Evolutionary conservation across 495 filamentous ascomycete genomes (phyloP), one percentile per base, ranked within the genome.

Genomic region (Penicillium canescens): DNA sequence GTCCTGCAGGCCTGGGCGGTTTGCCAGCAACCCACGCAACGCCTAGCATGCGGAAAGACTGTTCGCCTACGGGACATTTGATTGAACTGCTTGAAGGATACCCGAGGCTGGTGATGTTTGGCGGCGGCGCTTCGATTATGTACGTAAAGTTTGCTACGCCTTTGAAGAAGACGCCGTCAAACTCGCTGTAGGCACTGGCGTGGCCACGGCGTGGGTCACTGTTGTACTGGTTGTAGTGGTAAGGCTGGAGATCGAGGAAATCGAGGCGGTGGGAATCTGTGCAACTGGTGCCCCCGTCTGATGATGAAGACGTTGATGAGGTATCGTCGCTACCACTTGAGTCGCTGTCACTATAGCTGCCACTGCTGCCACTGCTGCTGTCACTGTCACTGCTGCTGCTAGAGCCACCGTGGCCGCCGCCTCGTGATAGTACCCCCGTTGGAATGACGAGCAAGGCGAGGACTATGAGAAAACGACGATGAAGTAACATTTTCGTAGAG

Each of bases 101-200:
- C 6, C 9, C 24, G 9, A 28, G 24, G 4, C 13, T 7, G 10
- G 12, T 5, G n/a, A 31, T 50, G 5, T 4, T 39, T 5, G 46
- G 46, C 6, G 31, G 6, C 8, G 31, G 6, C 8, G 36, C 12
- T 23, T 7, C 12, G 37, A 50, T 41, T 12, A 24, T 50, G 37
- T 50, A 50, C 13, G 12, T 50, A 35, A 31, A 33, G 10, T 1
- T 39, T 6, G 46, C 35, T 14, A 26, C 23, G 35, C 46, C 46
- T 33, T 50, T 50, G 46, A 50, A 50, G 21, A 40, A 50, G 24
- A 50, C 36, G 4, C 46, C 46, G 33, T 50, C 46, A 6, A 9
- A 41, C 0, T 50, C 46, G 36, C 24, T 50, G 26, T 41, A 41
- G n/a, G 37, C 37, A 14, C 46, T 34, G 20, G 46, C 37, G 13